Conservation (phyloP, 164 flowering plant genomes). For the Sextonia rubra region DNA sequence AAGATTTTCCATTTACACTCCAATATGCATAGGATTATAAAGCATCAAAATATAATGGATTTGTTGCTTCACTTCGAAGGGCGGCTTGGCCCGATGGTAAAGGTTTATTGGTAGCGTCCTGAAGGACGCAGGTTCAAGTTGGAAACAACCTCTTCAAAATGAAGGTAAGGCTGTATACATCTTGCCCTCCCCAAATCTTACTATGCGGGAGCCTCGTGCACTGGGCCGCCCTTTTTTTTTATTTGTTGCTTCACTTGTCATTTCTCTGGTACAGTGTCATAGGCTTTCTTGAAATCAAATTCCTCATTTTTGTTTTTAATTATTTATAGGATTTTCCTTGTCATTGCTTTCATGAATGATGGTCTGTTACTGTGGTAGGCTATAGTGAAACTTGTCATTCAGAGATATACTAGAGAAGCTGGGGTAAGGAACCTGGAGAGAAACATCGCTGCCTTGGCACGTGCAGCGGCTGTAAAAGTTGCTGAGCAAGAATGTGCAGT, state of each 20-base stretch:
- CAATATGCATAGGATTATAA: not conserved
- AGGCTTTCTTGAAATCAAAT: too few species aligned
- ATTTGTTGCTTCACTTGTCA: not conserved
- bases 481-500: conserved; percentile 76
- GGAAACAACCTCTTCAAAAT: too few species aligned
- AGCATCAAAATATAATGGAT: not conserved
- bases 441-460: conserved; percentile 95
- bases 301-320: too few species aligned
- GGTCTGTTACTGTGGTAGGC: conserved; percentile 37
- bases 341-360: not conserved
- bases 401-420: conserved; percentile 95
- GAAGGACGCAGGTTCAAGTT: too few species aligned
- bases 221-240: too few species aligned
- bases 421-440: conserved; percentile 94
- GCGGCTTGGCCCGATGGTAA: too few species aligned
- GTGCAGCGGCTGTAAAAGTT: conserved; percentile 93
- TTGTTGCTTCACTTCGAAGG: not conserved
- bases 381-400: conserved; percentile 82
- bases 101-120: too few species aligned
- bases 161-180: too few species aligned
- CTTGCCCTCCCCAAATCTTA: too few species aligned
- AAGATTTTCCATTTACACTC: not conserved
- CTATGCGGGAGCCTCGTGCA: too few species aligned
- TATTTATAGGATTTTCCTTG: not conserved
- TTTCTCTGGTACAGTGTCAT: not conserved